Conservation (phyloP, 192 early-diverging fungal species). For the Coemansia sp. region DNA sequence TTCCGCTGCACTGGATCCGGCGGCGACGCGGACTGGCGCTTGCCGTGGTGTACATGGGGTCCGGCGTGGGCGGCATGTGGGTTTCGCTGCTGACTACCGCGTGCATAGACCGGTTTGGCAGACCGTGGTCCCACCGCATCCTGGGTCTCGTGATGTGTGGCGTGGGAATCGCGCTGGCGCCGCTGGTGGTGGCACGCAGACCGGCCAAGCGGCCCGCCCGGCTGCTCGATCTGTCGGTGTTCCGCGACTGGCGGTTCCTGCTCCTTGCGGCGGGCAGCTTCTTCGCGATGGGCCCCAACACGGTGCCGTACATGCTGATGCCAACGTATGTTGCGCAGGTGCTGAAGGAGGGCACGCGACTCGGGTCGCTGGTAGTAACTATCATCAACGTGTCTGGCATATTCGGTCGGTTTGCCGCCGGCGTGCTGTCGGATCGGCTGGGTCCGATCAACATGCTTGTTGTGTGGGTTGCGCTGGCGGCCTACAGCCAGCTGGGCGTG, state of each 20-base stretch:
- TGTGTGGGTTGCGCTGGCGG: constrained; percentile 38
- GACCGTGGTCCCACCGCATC: constrained; percentile 45
- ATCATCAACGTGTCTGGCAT: constrained; percentile 50
- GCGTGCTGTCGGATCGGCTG: constrained; percentile 39
- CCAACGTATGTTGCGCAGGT: constrained; percentile 46
- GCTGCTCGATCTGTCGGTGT: constrained; percentile 38
- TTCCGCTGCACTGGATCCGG: constrained; percentile 48
- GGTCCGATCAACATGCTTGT: constrained; percentile 43
- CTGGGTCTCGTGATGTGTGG: constrained; percentile 33
- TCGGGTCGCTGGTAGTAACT: constrained; percentile 40
- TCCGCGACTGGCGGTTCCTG: constrained; percentile 40
- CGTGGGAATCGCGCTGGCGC: constrained; percentile 36
- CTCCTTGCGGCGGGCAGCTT: constrained; percentile 46
- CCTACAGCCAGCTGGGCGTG: constrained; percentile 44
- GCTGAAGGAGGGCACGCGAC: constrained; percentile 22
- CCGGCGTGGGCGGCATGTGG: constrained; percentile 49
- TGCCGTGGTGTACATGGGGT: constrained; percentile 40
- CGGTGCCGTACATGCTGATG: constrained; percentile 50
- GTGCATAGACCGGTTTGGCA: constrained; percentile 32
- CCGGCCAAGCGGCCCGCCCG: constrained; percentile 14
- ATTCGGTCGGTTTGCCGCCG: constrained; percentile 43
- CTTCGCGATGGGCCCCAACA: constrained; percentile 54
- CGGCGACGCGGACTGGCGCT: constrained; percentile 37
- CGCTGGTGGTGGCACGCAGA: constrained; percentile 29
- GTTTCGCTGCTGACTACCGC: constrained; percentile 34